Base-by-base conservation (phyloP, 352 stramenopile species). In the Phytophthora vignae region DNA sequence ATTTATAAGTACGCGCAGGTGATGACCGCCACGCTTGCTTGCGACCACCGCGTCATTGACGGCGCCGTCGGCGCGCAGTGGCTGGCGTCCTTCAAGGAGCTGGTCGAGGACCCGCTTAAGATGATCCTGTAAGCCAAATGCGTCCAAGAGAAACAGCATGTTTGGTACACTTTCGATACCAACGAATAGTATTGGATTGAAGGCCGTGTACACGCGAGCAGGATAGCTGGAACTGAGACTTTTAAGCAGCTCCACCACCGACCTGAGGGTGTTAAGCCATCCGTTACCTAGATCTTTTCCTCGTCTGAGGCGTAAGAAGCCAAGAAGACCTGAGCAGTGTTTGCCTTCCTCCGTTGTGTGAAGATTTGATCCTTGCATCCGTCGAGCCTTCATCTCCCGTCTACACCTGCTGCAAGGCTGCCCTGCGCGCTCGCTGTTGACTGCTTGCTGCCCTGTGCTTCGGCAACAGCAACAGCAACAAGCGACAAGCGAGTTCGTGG, bases 41-140 rank as follows among this genome's bases (percentile, higher is more conserved):
- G 94, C 85, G 97, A 99, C 86, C 97, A 99, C 83, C 93, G 97
- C 69, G 96, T 99, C 55, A 97, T 99, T 71, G 98, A 99, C 76
- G 97, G 97, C 68, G 97, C 97, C 36, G 96, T 99, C 19, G 97
- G 97, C 58, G 98, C 98, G 46, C 87, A 98, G 78, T 99, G 96
- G 96, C 79, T 99, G 52, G 90, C 88, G 62, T 90, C 93, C 40
- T 99, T 99, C 84, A 99, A 99, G 87, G 90, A 92, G 64, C 82
- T 98, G 67, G 88, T 99, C n/a, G 96, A 99, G 78, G 96, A 98
- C 79, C 98, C 98, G 53, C 73, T 98, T 46, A 99, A 95, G 76
- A 97, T 99, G 86, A 96, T 99, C 69, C 90, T 99, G 74, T 99
- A 90, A 91, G 62, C 36, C 36, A 42, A 42, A 42, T 42, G 36